Percentiles rank a stretch among this genome's conserved stretches.
These are phyloP conservation scores for Gigaspora rosea DNA, from an alignment of 192 early-diverging fungal genomes.

Conservation along the genomic window DNA sequence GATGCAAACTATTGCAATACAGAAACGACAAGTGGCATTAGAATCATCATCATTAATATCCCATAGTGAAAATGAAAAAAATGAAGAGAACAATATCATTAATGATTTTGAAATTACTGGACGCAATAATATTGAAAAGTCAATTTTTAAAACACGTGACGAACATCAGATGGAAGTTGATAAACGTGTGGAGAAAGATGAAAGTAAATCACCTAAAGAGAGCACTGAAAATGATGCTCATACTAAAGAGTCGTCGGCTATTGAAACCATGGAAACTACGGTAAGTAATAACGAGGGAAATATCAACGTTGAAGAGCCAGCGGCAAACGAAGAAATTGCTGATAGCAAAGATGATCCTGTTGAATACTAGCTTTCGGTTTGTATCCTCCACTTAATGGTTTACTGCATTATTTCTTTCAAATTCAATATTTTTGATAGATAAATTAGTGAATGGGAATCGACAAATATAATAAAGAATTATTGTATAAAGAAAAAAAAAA, in stretches of 20 bases:
- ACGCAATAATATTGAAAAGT: not conserved
- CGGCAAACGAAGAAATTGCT: not conserved
- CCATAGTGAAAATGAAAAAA: not conserved
- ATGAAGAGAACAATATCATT: not conserved
- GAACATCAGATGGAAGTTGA: not conserved
- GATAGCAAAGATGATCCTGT: conserved; percentile 19
- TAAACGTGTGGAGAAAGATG: not conserved
- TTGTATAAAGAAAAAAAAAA: no score
- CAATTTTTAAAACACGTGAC: not conserved
- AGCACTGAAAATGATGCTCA: not conserved
- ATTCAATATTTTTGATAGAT: not conserved
- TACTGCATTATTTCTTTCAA: not conserved
- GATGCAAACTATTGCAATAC: conserved; percentile 23
- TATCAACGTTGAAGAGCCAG: not conserved
- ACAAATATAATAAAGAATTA: no score
- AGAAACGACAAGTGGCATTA: conserved; percentile 31
- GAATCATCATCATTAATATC: conserved; percentile 3
- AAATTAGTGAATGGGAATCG: no score
- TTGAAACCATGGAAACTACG: not conserved
- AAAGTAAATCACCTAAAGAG: not conserved
- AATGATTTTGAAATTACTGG: not conserved
- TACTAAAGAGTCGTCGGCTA: not conserved
- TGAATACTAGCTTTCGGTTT: conserved; percentile 16
- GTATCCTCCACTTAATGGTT: not conserved
- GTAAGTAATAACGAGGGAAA: not conserved